Evolutionary conservation across 495 filamentous ascomycete genomes (phyloP), one percentile per base, ranked within the genome.

Genomic region (Penicillium parvum): DNA sequence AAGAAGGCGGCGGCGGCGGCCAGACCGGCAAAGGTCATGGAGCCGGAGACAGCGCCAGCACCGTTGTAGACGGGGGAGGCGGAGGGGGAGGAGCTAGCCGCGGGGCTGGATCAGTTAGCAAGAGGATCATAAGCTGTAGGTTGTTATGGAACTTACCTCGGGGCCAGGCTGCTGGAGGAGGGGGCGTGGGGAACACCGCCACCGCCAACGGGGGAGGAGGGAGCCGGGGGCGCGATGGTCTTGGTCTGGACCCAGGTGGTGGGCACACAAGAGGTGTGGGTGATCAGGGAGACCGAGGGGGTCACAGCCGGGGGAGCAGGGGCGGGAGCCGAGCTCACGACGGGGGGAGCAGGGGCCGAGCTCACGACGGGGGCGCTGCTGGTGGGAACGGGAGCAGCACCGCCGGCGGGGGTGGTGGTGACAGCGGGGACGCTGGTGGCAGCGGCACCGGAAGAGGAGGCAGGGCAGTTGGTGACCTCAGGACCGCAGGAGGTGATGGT

Each of bases 401-500:
- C 34, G 44, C 47, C 17, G 23, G 43, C 44, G 35, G 50, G 22
- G 23, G 29, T 28, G 22, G 36, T 43, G 45, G 49, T 23, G 32
- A 40, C 48, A 37, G 36, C 48, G 32, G 50, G 37, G 30, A 32
- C 40, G 29, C 20, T 21, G 46, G 37, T 14, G 41, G 43, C 32
- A 23, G 45, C 37, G 49, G 55, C 43, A 16, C 54, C 43, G 17
- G 47, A 34, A 33, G 53, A 20, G 43, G 14, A n/a, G 53, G 57
- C 73, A 47, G 73, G 75, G 69, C 77, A 83, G 71, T 79, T 60
- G 44, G 75, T 81, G 47, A 84, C 76, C 29, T 65, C 69, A 21
- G 80, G 61, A 45, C 67, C 72, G 64, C 82, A 86, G 19, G 73
- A 78, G 57, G 71, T 81, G 68, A 81, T 64, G 55, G 74, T 76